Conservation (phyloP, 1,139 yeast genomes). For the Suhomyces kunorum region DNA sequence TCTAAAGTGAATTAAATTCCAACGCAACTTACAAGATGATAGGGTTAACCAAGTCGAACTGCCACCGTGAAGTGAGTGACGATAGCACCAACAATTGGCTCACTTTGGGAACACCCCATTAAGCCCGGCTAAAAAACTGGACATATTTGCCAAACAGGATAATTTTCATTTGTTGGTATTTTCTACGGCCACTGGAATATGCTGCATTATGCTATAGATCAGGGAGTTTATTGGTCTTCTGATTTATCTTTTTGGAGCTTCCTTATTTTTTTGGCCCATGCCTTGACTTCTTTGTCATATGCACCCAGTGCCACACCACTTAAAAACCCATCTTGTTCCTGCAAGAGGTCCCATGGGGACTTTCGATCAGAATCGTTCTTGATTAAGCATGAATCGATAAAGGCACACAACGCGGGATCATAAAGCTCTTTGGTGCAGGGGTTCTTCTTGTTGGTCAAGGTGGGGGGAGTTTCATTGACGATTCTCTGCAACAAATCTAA, state of each 20-base stretch:
- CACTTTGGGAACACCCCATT: no score
- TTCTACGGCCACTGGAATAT: not conserved
- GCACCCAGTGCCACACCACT: slow-evolving; percentile 41
- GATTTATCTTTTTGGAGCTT: slow-evolving; percentile 30
- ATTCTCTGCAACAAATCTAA: slow-evolving; percentile 87
- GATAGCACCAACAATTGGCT: no score
- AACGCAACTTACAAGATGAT: no score
- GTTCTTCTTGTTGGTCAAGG: slow-evolving; percentile 39
- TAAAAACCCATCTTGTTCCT: slow-evolving; percentile 44
- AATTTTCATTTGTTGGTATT: not conserved
- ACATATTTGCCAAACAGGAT: no score
- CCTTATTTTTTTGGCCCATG: slow-evolving; percentile 53
- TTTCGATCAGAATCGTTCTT: slow-evolving; percentile 66
- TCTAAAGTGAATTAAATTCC: no score
- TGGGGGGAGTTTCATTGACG: slow-evolving; percentile 90
- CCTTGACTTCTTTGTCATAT: slow-evolving; percentile 45
- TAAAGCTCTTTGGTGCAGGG: slow-evolving; percentile 28
- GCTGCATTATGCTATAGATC: slow-evolving; percentile 1
- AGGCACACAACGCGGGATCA: slow-evolving; percentile 52
- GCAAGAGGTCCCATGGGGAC: slow-evolving; percentile 59
- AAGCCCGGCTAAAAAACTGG: no score
- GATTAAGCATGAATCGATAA: slow-evolving; percentile 67
- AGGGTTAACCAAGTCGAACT: no score
- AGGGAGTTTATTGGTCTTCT: not conserved
- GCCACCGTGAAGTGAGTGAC: no score